Evolutionary conservation across 2,329 filamentous ascomycete species (phyloP).

Genomic region (Penicillium verrucosum): DNA sequence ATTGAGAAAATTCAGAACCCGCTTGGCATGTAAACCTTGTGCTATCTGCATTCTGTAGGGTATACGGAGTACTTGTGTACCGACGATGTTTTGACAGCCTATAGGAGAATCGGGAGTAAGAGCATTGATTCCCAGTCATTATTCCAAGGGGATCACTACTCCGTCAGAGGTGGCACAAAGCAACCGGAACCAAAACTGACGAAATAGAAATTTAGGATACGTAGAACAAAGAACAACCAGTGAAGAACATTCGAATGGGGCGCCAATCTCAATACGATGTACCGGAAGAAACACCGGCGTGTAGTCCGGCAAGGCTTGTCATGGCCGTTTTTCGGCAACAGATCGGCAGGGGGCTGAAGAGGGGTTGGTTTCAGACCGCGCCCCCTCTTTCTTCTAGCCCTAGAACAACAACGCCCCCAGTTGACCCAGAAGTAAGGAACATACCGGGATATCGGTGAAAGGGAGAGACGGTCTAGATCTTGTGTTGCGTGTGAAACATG

Average conservation of each 20-base stretch:
- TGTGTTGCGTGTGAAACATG: neutral
- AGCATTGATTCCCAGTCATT: neutral
- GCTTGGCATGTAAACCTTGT: neutral
- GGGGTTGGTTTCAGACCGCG: slow-evolving; percentile 1
- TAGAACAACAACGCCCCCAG: slow-evolving; percentile 1
- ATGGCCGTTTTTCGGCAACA: neutral
- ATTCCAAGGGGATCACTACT: neutral
- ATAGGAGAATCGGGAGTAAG: neutral
- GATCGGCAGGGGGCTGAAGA: slow-evolving; percentile 6
- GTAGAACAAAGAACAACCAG: neutral
- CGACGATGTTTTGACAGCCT: neutral
- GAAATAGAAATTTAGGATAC: neutral
- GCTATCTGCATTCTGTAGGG: neutral
- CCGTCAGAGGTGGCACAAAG: neutral
- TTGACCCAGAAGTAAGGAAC: slow-evolving; percentile 4
- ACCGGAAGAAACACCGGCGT: slow-evolving; percentile 8
- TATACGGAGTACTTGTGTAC: neutral
- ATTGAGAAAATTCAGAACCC: neutral
- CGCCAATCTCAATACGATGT: neutral
- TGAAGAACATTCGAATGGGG: neutral
- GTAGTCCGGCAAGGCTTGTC: slow-evolving; percentile 16
- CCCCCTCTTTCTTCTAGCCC: slow-evolving; percentile 6
- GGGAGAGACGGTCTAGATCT: neutral
- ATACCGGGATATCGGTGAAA: neutral
- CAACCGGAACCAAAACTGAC: neutral